Evolutionary conservation across 345 rosid genomes (phyloP), one percentile per base, ranked within the genome.

Genomic region (Barbarea vulgaris): DNA sequence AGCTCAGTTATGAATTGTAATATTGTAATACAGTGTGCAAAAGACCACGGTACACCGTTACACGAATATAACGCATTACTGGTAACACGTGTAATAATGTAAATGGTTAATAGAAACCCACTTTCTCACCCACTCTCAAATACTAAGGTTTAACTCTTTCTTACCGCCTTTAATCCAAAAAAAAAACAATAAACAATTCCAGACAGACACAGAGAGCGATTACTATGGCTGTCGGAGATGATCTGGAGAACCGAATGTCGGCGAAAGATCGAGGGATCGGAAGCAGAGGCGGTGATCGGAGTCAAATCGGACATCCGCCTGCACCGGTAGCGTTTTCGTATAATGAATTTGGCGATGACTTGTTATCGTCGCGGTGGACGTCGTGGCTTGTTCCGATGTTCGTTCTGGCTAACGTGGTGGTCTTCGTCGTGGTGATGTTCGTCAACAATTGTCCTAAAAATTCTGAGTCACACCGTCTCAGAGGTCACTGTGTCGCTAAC

Each of bases 331-430:
- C 79, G 3, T 58, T 86, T 3, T 72, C 89, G 30, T 81, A 85
- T 5, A 22, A 83, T 11, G 72, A 79, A n/a, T 14, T 72, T 70
- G 69, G 76, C 7, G 96, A 85, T 9, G 84, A 84, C 3, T 67
- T 52, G 5, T 90, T 83, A 30, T 42, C 80, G 25, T 47, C 82
- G 15, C 85, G 78, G 67, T 88, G 96, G 97, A 90, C 96, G 8
- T 90, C 96, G 17, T 91, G 97, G 97, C 79, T 94, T 57, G 87
- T 91, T 37, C 98, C 98, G 8, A 70, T 88, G 89, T 71, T 91
- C 67, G 87, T 88, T 22, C 86, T 84, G 22, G 91, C 92, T 3
- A 90, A 88, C 66, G 69, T 91, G 51, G 79, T 64, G 25, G 80
- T 87, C 12, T 94, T 91, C 72, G 46, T 90, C 18, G 85, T 84